Evolutionary conservation across 2,329 filamentous ascomycete species (phyloP).

Genomic region (Talaromyces sp.): DNA sequence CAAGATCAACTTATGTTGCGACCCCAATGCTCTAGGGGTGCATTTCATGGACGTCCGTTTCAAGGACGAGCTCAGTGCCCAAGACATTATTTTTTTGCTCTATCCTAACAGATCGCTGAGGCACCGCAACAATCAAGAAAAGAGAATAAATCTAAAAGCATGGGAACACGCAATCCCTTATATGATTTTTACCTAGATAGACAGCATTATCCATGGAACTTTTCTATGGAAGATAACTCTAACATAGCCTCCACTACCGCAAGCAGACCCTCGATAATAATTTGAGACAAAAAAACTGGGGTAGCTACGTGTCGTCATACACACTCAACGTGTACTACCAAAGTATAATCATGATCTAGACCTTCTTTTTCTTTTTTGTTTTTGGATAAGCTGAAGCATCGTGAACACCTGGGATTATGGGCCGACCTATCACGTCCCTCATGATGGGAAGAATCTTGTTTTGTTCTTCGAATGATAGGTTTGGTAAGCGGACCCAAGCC

Average conservation of each 20-base stretch:
- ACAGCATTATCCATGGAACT: background rate
- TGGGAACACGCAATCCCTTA: background rate
- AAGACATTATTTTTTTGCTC: background rate
- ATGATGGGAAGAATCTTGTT: background rate
- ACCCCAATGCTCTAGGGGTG: background rate
- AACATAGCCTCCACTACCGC: background rate
- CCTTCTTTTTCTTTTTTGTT: background rate
- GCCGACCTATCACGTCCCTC: background rate
- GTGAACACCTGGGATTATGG: background rate
- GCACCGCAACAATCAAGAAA: background rate
- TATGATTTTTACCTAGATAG: background rate
- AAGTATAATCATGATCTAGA: background rate
- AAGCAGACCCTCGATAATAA: background rate
- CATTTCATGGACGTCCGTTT: background rate
- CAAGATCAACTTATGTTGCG: background rate
- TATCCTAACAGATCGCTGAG: background rate
- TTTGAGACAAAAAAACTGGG: background rate
- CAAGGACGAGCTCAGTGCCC: background rate
- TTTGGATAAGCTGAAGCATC: background rate
- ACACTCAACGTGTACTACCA: background rate
- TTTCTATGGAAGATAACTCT: background rate
- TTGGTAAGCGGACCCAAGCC: background rate
- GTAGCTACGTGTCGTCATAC: constrained; percentile 2
- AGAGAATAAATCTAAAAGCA: background rate
- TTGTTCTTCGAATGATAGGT: background rate